phyloP scores from a whole-genome alignment of 2,329 filamentous ascomycete genomes.

The Monilinia polystroma region DNA sequence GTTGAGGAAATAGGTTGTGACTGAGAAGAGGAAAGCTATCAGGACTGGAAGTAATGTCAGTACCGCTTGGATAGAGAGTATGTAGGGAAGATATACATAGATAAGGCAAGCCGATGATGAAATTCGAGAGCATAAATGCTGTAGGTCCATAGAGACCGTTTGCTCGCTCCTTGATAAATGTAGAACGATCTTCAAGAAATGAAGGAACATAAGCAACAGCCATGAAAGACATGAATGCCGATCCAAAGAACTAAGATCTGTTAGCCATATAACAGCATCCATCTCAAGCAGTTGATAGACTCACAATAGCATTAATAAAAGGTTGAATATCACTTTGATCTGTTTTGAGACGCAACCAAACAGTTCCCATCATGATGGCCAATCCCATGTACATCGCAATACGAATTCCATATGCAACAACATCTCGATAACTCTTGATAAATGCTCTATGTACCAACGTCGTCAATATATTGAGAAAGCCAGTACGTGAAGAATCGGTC shows the following conservation, averaged over 20 bases:
- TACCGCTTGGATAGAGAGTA: background rate
- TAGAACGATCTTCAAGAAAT: conserved; percentile 74
- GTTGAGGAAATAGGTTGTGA: conserved; percentile 76
- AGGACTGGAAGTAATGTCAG: conserved; percentile 49
- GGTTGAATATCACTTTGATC: conserved; percentile 73
- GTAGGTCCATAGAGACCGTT: conserved; percentile 79
- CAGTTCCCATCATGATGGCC: conserved; percentile 84
- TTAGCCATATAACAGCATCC: background rate
- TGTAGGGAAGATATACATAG: conserved; percentile 52
- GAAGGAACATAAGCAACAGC: conserved; percentile 82
- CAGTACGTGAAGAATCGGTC: conserved; percentile 36
- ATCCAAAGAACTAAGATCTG: conserved; percentile 58
- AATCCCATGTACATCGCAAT: conserved; percentile 79
- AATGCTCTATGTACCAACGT: conserved; percentile 75
- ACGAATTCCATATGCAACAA: conserved; percentile 80
- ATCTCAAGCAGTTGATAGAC: conserved; percentile 26
- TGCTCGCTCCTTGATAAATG: conserved; percentile 72
- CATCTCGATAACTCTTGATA: conserved; percentile 80
- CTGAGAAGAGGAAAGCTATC: conserved; percentile 72
- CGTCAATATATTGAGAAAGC: conserved; percentile 48
- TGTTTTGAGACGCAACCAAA: conserved; percentile 72
- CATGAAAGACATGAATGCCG: conserved; percentile 78
- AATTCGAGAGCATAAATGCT: conserved; percentile 74
- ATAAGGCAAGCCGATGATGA: conserved; percentile 77
- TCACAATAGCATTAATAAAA: conserved; percentile 74